Base-by-base conservation (phyloP, 192 early-diverging fungal species). In the Backusella liffmaniae region DNA sequence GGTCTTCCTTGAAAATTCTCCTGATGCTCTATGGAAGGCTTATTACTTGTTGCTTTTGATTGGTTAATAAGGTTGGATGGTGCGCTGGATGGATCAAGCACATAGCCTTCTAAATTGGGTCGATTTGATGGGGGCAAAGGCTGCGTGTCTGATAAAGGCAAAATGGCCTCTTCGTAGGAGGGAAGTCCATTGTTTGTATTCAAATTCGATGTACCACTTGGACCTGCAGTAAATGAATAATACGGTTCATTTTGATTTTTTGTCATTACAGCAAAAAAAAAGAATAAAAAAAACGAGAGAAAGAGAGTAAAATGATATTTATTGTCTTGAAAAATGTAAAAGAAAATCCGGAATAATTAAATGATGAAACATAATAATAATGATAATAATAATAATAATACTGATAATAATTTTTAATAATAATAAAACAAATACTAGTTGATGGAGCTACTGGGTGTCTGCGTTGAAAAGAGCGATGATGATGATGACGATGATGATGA, bases 1-100 rank as follows among this genome's bases (percentile, higher is more conserved):
- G 76, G 70, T 13, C 66, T 70, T 26, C 74, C 73, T 37, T 18
- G 65, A 49, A 46, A 77, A 37, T n/a, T n/a, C 16, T 77, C 42
- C 59, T 39, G 23, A 5, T 75, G 12, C 1, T 67, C 26, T 56
- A 42, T n/a, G 4, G 29, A 51, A 66, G 36, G 16, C 30, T 10
- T 7, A 30, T 44, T 32, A 32, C 32, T 32, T 32, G 32, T 1
- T 30, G 30, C 3, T 32, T 32, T 42, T 44, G 72, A 37, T 5
- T 53, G 16, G 16, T n/a, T 23, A 62, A 3, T 16, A 44, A 44
- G 15, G 13, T 44, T 44, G 0, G 15, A 73, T 62, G 72, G 32
- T 32, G 32, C 32, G 32, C 32, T 73, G 26, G 72, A 15, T 32
- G 73, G 16, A 44, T 74, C 73, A 6, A 42, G 9, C 23, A 74